Evolutionary conservation across 768 basidiomycete species (phyloP).

Genomic region (Naematelia encephala): DNA sequence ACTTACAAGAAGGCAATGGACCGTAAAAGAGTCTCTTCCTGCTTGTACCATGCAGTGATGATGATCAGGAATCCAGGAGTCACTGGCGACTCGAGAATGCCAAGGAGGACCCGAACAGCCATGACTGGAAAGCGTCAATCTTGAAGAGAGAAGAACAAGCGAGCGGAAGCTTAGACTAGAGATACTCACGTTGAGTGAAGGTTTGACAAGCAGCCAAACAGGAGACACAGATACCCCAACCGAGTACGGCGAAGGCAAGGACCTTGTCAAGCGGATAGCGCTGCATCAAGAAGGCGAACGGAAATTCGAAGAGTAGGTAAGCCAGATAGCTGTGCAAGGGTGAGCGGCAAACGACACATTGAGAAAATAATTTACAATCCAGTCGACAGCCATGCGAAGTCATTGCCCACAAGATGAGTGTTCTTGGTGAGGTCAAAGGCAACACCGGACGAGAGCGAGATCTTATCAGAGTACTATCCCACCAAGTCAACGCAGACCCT

Average conservation of each 20-base stretch:
- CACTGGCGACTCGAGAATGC: conserved; percentile 8
- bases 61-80: conserved; percentile 10
- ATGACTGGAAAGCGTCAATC: conserved; percentile 1
- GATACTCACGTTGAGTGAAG: conserved; percentile 16
- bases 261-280: conserved; percentile 22
- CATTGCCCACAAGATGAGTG: conserved; percentile 15
- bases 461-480: conserved; percentile 24
- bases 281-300: conserved; percentile 21
- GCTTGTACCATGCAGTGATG: conserved; percentile 10
- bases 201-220: conserved; percentile 18
- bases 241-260: conserved; percentile 13
- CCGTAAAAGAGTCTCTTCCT: conserved; percentile 1
- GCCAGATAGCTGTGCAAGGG: conserved; percentile 14
- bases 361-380: conserved; percentile 14
- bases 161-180: neutral
- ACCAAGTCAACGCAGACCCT: neutral
- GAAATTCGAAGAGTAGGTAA: conserved; percentile 21
- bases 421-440: conserved; percentile 14
- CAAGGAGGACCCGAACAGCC: conserved; percentile 7
- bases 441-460: conserved; percentile 22
- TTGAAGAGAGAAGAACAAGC: neutral
- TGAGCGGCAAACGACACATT: neutral
- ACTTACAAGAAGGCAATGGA: conserved; percentile 7
- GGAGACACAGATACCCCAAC: conserved; percentile 18
- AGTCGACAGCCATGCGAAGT: conserved; percentile 23